These are phyloP conservation scores for Xylaria nigripes DNA, from an alignment of 495 filamentous ascomycete species.

Conservation along the genomic window DNA sequence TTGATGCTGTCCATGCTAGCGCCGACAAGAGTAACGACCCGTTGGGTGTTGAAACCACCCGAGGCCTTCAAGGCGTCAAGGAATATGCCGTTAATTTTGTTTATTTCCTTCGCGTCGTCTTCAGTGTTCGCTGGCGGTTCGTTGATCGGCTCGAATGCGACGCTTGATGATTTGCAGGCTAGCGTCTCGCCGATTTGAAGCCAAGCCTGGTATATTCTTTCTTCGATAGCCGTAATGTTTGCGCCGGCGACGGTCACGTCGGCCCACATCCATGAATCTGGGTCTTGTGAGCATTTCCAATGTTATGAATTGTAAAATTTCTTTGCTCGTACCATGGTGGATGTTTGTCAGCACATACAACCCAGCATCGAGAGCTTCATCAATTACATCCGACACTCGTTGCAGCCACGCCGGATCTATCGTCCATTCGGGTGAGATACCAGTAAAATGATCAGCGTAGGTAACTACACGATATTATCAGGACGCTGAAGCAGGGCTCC, in stretches of 20 bases:
- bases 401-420: constrained; percentile 49
- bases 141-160: constrained; percentile 57
- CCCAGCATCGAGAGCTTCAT: constrained; percentile 44
- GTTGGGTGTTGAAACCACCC: constrained; percentile 47
- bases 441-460: constrained; percentile 50
- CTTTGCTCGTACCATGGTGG: constrained; percentile 39
- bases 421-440: constrained; percentile 42
- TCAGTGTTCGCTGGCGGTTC: constrained; percentile 47
- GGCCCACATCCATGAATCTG: constrained; percentile 51
- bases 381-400: constrained; percentile 52
- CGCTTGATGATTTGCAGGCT: constrained; percentile 44
- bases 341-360: constrained; percentile 51
- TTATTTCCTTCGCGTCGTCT: constrained; percentile 43
- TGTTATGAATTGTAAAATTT: background rate
- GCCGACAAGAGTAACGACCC: constrained; percentile 51
- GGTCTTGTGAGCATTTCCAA: background rate
- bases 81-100: constrained; percentile 52
- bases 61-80: constrained; percentile 46
- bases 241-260: constrained; percentile 41
- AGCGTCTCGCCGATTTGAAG: constrained; percentile 50
- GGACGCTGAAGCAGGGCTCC: constrained; percentile 5
- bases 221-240: constrained; percentile 47
- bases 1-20: constrained; percentile 43
- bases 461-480: constrained; percentile 34
- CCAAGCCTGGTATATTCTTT: constrained; percentile 51